A percentile compares a stretch with the other conserved stretches of the same genome.
Evolutionary conservation across 2,329 filamentous ascomycete genomes (phyloP).

Genomic region (Paramyrothecium roridum): DNA sequence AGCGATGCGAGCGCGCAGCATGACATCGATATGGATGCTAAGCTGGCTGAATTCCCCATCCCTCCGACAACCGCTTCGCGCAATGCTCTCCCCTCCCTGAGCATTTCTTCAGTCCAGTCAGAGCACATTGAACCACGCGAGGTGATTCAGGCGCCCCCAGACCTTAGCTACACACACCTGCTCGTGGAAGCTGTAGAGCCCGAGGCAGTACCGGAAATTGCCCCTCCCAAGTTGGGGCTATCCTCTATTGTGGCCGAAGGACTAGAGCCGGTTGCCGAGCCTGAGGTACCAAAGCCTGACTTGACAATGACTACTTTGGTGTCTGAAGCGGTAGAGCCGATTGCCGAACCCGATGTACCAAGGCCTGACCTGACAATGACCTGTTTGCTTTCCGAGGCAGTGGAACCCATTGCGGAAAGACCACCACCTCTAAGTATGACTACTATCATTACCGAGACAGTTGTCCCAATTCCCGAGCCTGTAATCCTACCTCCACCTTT

Average conservation of each 20-base stretch:
- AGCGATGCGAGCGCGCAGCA: constrained; percentile 52
- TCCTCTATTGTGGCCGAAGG: constrained; percentile 35
- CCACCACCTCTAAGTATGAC: constrained; percentile 20
- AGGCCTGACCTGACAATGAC: constrained; percentile 20
- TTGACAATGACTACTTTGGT: constrained; percentile 22
- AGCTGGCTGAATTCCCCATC: constrained; percentile 51
- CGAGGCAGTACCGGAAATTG: constrained; percentile 28
- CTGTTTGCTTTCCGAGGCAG: constrained; percentile 15
- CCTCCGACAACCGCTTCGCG: constrained; percentile 42
- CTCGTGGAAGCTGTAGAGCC: constrained; percentile 38
- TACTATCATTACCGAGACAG: constrained; percentile 21
- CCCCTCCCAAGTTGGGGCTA: constrained; percentile 30
- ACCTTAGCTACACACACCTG: constrained; percentile 28
- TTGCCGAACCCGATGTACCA: constrained; percentile 16
- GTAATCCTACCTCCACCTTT: constrained; percentile 13
- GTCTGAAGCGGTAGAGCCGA: constrained; percentile 22
- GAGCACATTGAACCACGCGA: constrained; percentile 41
- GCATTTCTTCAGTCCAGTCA: constrained; percentile 40
- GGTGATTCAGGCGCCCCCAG: constrained; percentile 29
- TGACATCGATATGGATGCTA: constrained; percentile 47
- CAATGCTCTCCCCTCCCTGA: constrained; percentile 31
- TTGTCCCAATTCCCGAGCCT: constrained; percentile 25
- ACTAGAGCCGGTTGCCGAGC: constrained; percentile 21
- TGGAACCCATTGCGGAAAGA: constrained; percentile 20
- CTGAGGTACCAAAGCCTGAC: constrained; percentile 18